Base-by-base conservation (phyloP, 495 filamentous ascomycete genomes). In the Trichocladium antarcticum region DNA sequence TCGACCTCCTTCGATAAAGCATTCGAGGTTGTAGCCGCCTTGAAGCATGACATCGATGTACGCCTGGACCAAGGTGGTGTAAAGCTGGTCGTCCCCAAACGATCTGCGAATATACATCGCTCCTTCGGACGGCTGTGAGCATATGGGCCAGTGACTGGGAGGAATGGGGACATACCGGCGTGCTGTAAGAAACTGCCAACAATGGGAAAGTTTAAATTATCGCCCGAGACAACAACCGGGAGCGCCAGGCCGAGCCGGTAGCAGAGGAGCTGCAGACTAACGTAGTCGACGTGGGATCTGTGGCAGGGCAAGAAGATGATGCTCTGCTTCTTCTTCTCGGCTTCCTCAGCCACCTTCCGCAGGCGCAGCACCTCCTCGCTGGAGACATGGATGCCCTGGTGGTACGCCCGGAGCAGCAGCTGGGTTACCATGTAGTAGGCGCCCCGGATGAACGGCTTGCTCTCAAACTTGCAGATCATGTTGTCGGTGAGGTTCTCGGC, bases 391-490 rank as follows among this genome's bases (percentile, higher is more conserved):
- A 98, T 92, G n/a, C 87, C 92, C 69, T 96, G 89, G 60, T 96
- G 87, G 68, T 98, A 98, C 11, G 90, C 89, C 49, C 92, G 75
- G 11, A 89, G 89, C 47, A 96, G 71, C 34, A 96, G 74, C 64
- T 97, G 89, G 8, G 89, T 90, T 52, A 74, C 74, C 40, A 94
- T 54, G 67, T 95, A 97, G 62, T 97, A 97, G 42, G 92, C 90
- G 14, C 83, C 78, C 20, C 92, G 70, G 55, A 98, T 96, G 57
- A 97, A 96, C 21, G 75, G 71, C 61, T 90, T 95, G 68, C 84
- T 93, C 68, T 98, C 92, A 71, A 96, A 89, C 67, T 97, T 98
- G 76, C 92, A 96, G 46, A 97, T 95, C 92, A 97, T 98, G 40
- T 83, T 80, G 57, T 95, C 85, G 49, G 87, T 84, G 73, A 90